Evolutionary conservation across 2,329 filamentous ascomycete species (phyloP), one percentile per base, ranked within the genome.

Genomic region (Xylariomycetidae sp.): DNA sequence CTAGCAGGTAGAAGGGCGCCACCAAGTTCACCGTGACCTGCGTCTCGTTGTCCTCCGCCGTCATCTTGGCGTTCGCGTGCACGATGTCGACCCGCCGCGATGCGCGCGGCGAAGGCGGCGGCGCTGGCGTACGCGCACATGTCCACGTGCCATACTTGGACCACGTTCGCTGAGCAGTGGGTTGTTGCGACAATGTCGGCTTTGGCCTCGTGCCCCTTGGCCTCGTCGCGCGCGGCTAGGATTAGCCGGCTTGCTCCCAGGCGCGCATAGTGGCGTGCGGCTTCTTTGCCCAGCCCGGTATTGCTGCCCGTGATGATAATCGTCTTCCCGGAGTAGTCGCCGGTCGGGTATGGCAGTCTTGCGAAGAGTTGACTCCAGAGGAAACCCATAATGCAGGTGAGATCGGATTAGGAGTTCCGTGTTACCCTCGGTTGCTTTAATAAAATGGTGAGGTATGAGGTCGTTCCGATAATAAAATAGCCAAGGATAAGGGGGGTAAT

Each of bases 1-100:
- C 41, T 0, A 59, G 65, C 0, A 79, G 54, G 2, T 78, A 47
- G 25, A 76, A 62, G 0, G 69, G 74, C 10, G 57, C 61, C 35
- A 78, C 56, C 8, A 74, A 68, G 35, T 79, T 79, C 33, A 71
- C 63, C 0, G 66, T 70, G 24, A 78, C 53, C 0, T 52, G 65
- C 12, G 43, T 49, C 52, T 79, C 74, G 24, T 69, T 57, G 0
- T 57, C 64, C 34, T 73, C 69, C 4, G 53, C 54, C 1, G 55
- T 57, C 4, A 76, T 44, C 1, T 67, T 57, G 3, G 59, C 59
- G 25, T 63, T 74, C 31, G 58, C 54, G 16, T 70, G 44, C 22
- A 65, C 52, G 17, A 61, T 57, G 43, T 74, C 67, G 3, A 74
- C 38, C 6, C 63, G 59, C 2, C 56, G 40, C 10, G 71, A 59